These are phyloP conservation scores for Panaeolus papilionaceus DNA, from an alignment of 768 basidiomycete species.

Conservation along the genomic window DNA sequence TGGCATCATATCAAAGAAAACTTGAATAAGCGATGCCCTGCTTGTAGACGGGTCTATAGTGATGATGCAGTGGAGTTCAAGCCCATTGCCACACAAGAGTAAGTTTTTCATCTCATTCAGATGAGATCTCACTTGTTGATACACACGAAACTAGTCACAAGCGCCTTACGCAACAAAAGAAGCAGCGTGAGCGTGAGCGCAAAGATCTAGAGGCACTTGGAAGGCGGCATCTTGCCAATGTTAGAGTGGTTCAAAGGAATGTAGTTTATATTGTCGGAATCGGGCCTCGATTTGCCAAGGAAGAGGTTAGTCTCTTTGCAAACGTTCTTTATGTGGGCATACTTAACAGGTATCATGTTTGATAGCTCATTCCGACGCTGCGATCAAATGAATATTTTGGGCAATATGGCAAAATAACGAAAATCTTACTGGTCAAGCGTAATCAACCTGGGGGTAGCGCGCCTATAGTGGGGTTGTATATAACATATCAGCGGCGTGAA, in stretches of 20 bases:
- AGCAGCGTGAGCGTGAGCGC: conserved; percentile 91
- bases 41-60: conserved; percentile 91
- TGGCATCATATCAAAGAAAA: conserved; percentile 99
- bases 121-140: conserved; percentile 24
- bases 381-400: conserved; percentile 98
- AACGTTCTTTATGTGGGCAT: conserved; percentile 22
- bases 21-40: conserved; percentile 95
- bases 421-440: conserved; percentile 92
- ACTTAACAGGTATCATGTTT: conserved; percentile 16
- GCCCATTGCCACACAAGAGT: conserved; percentile 96
- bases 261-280: conserved; percentile 97
- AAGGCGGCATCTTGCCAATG: conserved; percentile 87
- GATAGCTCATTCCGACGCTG: conserved; percentile 86
- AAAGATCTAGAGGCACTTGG: conserved; percentile 92
- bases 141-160: conserved; percentile 70
- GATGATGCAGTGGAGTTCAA: conserved; percentile 96
- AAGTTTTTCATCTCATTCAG: conserved; percentile 40
- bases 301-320: conserved; percentile 73
- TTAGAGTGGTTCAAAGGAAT: conserved; percentile 95
- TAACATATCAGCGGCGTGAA: conserved; percentile 93
- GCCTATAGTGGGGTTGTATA: conserved; percentile 91
- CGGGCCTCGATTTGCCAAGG: conserved; percentile 91
- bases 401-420: conserved; percentile 97
- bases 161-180: conserved; percentile 94
- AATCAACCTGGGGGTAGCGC: conserved; percentile 74